Base-by-base conservation (phyloP, 2,329 filamentous ascomycete genomes). In the Pleurostoma richardsiae region DNA sequence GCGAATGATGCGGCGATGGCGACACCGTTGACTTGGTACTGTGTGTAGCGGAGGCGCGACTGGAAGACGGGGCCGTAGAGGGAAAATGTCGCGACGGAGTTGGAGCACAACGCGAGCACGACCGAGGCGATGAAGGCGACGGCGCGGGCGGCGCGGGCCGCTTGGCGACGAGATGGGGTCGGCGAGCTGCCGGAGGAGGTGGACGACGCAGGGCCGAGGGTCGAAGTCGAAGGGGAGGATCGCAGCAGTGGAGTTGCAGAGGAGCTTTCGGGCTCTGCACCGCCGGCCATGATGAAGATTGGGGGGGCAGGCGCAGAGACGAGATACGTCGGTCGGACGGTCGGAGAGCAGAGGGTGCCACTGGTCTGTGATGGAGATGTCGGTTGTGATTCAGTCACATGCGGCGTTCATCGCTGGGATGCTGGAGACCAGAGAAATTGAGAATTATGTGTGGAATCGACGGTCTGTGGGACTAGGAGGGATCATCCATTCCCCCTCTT, bases 51-150 rank as follows among this genome's bases (percentile, higher is more conserved):
- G 44, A 99, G 76, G 40, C 85, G 83, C 46, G 86, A 85, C 65
- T 96, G 89, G 70, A 99, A 90, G 42, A 95, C 76, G 55, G 89
- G 91, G 6, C 88, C 94, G 64, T 97, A 99, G 30, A 99, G 82
- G 33, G 90, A 96, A 72, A 94, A 99, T 42, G 90, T 88, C 43
- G 90, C 90, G 59, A 97, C 89, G 59, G 89, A 95, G 51, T 92
- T 94, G 30, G 90, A 92, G 63, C 82, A 49, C 31, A 49, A 39
- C 11, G 50, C 50, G 40, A 39, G 44, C 4, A 44, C n/a, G 6
- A 52, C 46, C 36, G 50, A 42, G n/a, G 42, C 30, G 29, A 52
- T 68, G 38, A 52, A 52, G 30, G 50, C 49, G 45, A 52, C 29
- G 43, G 45, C 48, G 39, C 49, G 45, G 36, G 43, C 41, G 30